phyloP scores from a whole-genome alignment of 192 early-diverging fungal species.

The Rhizophagus clarus region DNA sequence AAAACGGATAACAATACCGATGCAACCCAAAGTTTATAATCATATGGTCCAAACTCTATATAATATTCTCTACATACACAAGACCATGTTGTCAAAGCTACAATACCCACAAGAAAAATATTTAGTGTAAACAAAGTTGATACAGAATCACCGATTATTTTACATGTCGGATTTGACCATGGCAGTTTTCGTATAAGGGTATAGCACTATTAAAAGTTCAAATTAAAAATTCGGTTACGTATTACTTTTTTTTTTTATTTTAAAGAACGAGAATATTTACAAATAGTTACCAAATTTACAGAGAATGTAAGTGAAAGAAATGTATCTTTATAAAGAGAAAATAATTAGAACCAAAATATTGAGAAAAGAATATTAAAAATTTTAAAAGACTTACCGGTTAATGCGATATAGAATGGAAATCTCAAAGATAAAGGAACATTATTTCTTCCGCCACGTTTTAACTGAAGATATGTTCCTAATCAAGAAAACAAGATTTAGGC shows the following conservation, averaged over 20 bases:
- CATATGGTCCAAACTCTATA: not conserved
- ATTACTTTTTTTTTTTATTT: not conserved
- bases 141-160: not conserved
- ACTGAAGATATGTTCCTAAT: not conserved
- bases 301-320: not conserved
- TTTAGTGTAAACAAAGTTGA: not conserved
- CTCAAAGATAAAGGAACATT: not conserved
- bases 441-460: not conserved
- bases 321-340: not conserved
- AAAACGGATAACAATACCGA: not conserved
- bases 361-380: not conserved
- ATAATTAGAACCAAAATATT: not conserved
- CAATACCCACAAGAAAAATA: not conserved
- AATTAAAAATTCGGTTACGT: not conserved
- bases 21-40: not conserved
- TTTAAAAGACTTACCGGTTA: not conserved
- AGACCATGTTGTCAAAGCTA: not conserved
- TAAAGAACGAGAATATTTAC: not conserved
- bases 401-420: constrained; percentile 12
- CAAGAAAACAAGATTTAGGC: not conserved
- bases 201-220: not conserved
- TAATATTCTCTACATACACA: not conserved
- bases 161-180: not conserved
- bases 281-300: not conserved
- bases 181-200: not conserved